These are phyloP conservation scores for Calonectria pteridis DNA, from an alignment of 2,329 filamentous ascomycete species.

Conservation along the genomic window DNA sequence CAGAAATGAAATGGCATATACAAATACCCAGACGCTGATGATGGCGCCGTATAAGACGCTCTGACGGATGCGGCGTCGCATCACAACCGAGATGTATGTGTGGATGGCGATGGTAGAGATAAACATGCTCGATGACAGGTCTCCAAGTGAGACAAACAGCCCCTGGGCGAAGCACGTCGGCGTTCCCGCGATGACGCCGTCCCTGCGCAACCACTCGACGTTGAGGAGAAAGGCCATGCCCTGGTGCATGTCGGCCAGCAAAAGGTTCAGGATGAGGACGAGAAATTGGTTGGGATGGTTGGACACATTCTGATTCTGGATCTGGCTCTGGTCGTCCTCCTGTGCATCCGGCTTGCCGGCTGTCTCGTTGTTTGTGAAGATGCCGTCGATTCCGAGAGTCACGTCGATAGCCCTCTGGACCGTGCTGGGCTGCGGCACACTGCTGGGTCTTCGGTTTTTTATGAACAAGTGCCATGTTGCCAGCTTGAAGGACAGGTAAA, in stretches of 20 bases:
- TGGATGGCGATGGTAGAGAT: constrained; percentile 75
- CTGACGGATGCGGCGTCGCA: constrained; percentile 64
- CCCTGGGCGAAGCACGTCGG: constrained; percentile 73
- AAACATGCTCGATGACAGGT: constrained; percentile 75
- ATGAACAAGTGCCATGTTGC: constrained; percentile 45
- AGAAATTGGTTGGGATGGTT: constrained; percentile 74
- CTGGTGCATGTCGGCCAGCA: constrained; percentile 77
- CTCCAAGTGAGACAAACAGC: constrained; percentile 76
- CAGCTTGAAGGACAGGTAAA: constrained; percentile 49
- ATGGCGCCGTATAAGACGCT: constrained; percentile 64
- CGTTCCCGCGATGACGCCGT: constrained; percentile 67
- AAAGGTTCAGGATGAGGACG: constrained; percentile 76
- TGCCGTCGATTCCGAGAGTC: constrained; percentile 51
- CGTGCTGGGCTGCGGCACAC: constrained; percentile 19
- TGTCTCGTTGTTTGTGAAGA: constrained; percentile 40
- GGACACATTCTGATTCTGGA: constrained; percentile 38
- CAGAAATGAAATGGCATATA: constrained; percentile 68
- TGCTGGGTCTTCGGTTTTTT: constrained; percentile 21
- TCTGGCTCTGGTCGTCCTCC: constrained; percentile 16
- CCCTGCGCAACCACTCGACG: constrained; percentile 66
- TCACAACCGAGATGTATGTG: constrained; percentile 74
- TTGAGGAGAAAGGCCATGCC: constrained; percentile 74
- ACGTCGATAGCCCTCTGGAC: constrained; percentile 49
- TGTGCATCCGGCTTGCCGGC: background rate
- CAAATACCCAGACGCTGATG: constrained; percentile 67